Base-by-base conservation (phyloP, 2,329 filamentous ascomycete genomes). In the Paecilomyces formosus region DNA sequence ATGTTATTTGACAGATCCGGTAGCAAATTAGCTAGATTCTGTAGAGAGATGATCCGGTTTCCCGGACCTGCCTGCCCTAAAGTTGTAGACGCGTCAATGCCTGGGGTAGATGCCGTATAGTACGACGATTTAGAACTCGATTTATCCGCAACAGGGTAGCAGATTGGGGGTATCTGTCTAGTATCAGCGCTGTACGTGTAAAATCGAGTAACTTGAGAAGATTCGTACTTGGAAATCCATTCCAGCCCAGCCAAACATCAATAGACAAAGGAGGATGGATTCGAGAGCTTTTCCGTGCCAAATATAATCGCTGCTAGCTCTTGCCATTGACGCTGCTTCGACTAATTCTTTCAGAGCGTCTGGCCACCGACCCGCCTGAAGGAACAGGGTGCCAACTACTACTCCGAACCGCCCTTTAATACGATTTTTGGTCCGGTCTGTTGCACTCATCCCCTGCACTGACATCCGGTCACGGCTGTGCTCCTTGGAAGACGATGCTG, bases 251-350 rank as follows among this genome's bases (percentile, higher is more conserved):
- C 87, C 89, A 61, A 96, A 85, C 66, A 97, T 83, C 49, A 97
- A 70, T 64, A 97, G 81, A 68, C 88, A 91, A 26, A 96, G 81
- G 53, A 94, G 78, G 60, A 96, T 90, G 28, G 92, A 86, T 70
- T 99, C 95, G 21, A 99, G 80, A 1, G 91, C 92, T 74, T 97
- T 97, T 18, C 90, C 94, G 75, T 97, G 91, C 93, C 94, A 99
- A n/a, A 97, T 73, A 73, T 96, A 90, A 74, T 99, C 94, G 66
- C 91, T 92, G 59, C 89, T 83, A 39, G 85, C 86, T 66, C 90
- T 88, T 15, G 91, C 88, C 65, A 88, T 85, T 9, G 84, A 83
- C 1, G 89, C 92, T 57, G 88, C 90, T 60, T 97, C 93, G 9
- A 85, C 80, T 22, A 97, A 82, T 69, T 96, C 90, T 70, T 85